Evolutionary conservation across 2,329 filamentous ascomycete species (phyloP).

Genomic region (Botrytis sinoallii): DNA sequence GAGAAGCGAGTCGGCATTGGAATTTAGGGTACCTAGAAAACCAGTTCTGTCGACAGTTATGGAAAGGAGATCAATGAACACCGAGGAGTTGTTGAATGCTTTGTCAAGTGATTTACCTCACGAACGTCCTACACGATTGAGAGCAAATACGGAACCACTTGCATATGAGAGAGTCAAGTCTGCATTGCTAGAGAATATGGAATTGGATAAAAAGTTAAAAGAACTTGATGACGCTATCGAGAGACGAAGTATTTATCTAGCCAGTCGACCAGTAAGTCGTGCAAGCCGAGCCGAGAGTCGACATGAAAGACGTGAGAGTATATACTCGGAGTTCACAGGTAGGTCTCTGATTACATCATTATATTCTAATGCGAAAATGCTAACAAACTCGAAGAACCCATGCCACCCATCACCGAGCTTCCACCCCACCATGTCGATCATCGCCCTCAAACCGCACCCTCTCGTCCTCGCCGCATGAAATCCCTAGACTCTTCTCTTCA

Average conservation of each 20-base stretch:
- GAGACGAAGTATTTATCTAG: constrained; percentile 52
- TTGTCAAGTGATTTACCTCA: constrained; percentile 31
- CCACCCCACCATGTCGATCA: constrained; percentile 43
- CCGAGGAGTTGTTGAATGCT: constrained; percentile 30
- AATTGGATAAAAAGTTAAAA: constrained; percentile 56
- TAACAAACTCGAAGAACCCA: constrained; percentile 45
- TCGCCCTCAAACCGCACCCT: constrained; percentile 19
- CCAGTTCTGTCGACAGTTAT: constrained; percentile 33
- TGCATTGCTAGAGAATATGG: constrained; percentile 42
- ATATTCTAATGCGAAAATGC: not conserved
- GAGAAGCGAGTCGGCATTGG: constrained; percentile 34
- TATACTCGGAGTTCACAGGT: constrained; percentile 34
- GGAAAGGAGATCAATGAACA: constrained; percentile 30
- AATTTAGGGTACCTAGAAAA: constrained; percentile 35
- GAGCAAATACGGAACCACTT: constrained; percentile 34
- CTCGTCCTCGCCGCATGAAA: constrained; percentile 16
- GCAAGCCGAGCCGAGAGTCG: constrained; percentile 30
- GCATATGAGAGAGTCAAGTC: constrained; percentile 36
- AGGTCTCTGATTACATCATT: not conserved
- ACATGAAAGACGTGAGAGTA: constrained; percentile 23
- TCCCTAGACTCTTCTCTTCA: constrained; percentile 10
- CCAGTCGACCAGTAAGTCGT: constrained; percentile 34
- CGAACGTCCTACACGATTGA: constrained; percentile 31
- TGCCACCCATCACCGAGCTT: constrained; percentile 45
- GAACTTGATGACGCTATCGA: constrained; percentile 57